Evolutionary conservation across 1,284 basidiomycete genomes (phyloP), one percentile per base, ranked within the genome.

Genomic region (Rhodotorula sp.): DNA sequence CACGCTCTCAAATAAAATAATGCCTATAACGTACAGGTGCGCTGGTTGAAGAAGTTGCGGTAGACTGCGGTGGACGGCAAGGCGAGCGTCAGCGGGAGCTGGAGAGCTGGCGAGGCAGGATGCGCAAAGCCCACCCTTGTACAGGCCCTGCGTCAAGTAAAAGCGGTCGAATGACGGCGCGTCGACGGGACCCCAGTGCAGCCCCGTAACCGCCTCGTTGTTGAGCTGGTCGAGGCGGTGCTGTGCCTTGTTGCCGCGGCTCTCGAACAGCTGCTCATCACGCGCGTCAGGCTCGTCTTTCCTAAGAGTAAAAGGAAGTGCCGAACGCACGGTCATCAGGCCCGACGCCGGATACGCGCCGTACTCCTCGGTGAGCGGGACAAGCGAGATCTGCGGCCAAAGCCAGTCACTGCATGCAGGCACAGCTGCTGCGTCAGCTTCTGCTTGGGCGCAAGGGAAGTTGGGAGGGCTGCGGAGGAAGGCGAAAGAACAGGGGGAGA

Each of bases 311-410:
- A 17, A 12, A 21, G 21, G 19, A 44, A 17, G 44, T 19, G 15
- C 15, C 15, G 44, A 15, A 19, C 44, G 44, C 19, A 44, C 44
- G 7, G 70, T 57, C 53, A 71, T 67, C 17, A 71, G 37, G 22
- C 70, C 70, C 9, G 70, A 71, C 0, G 70, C 70, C 6, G 70
- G 70, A 39, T 64, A 71, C 17, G 8, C 48, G 22, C 70, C 70
- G 56, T 71, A 71, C 8, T n/a, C 62, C 37, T 71, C 66, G 62
- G 53, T 53, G 27, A 54, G 61, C 41, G 70, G 58, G 1, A 71
- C 70, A 46, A 71, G 59, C 37, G 70, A 67, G 62, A 71, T 67
- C 48, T 71, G 70, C 39, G 70, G 70, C 66, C 70, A 67, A 10
- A 71, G 62, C 70, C 70, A 71, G 48, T 71, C 70, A 12, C 69